Base-by-base conservation (phyloP, 768 basidiomycete species). In the Termitomyces heimii region DNA sequence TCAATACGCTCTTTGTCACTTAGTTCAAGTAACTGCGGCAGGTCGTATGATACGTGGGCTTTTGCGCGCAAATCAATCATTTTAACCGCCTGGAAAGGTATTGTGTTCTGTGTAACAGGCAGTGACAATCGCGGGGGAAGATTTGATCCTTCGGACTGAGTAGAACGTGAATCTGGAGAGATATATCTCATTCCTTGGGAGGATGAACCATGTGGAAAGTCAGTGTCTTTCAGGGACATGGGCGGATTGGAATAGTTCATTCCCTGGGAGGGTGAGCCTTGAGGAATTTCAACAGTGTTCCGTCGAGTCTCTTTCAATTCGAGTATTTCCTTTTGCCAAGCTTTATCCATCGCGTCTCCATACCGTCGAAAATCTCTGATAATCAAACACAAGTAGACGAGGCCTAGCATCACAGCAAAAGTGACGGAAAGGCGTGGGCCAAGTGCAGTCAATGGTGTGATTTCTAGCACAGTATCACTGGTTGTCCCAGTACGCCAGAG, bases 401-500 rank as follows among this genome's bases (percentile, higher is more conserved):
- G 49, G 24, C 49, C 49, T 12, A 51, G 16, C n/a, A 34, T 8
- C n/a, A 40, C 22, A 26, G 20, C 66, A 3, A 63, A 63, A 0
- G 88, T 82, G 48, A 90, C 71, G 0, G 70, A 75, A 29, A 87
- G 72, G 20, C 88, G 81, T 2, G 83, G 77, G 3, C 73, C 82
- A 4, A 86, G 68, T 1, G 75, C 77, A 3, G 73, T 75, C 0
- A 58, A 59, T 0, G 71, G 63, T n/a, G 13, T 72, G 66, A 2
- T 84, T 73, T 4, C 72, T 71, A 14, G 65, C 59, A 2, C 74
- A 73, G 42, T 67, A 60, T 3, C 65, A 39, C 79, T 14, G 66
- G 34, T 3, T 70, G 81, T 77, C 13, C 85, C 87, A 0, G 82
- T 82, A 47, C 85, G 80, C 88, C 88, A 90, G 50, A 89, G 82